Percentiles rank a stretch among this genome's conserved stretches.
phyloP scores from a whole-genome alignment of 148 eudicot species.

The Silene uniflora region DNA sequence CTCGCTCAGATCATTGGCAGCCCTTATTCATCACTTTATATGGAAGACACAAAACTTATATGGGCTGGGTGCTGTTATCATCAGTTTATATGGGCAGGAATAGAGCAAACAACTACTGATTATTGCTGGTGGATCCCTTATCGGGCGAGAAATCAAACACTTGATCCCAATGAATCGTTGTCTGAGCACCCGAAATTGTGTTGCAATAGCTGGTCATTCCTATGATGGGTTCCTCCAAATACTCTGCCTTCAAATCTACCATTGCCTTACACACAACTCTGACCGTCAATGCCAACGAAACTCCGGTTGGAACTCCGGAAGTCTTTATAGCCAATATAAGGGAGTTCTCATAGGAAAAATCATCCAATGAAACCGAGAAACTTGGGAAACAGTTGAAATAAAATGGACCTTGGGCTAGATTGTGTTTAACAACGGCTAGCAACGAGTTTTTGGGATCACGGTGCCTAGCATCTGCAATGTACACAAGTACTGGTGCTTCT shows the following conservation, averaged over 20 bases:
- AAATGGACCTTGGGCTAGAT: slow-evolving; percentile 22
- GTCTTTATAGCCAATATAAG: background rate
- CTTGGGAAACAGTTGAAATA: slow-evolving; percentile 28
- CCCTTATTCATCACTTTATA: no score
- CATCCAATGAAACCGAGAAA: slow-evolving; percentile 9
- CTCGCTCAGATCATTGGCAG: no score
- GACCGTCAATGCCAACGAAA: slow-evolving; percentile 10
- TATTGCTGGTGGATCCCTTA: background rate
- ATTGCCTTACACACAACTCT: slow-evolving; percentile 26
- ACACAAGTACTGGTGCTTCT: slow-evolving; percentile 14
- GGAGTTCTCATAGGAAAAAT: background rate
- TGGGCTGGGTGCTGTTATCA: no score
- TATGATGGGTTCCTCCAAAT: background rate
- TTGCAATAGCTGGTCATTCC: slow-evolving; percentile 17
- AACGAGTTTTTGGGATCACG: slow-evolving; percentile 7
- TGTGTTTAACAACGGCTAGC: slow-evolving; percentile 13
- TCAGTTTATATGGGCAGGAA: no score
- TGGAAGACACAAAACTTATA: no score
- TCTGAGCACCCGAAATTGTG: background rate
- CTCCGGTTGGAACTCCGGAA: slow-evolving; percentile 3
- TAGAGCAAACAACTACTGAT: no score
- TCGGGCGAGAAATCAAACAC: background rate
- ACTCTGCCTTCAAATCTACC: slow-evolving; percentile 14
- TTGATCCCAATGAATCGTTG: slow-evolving; percentile 17
- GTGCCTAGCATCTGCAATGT: slow-evolving; percentile 17